phyloP scores from a whole-genome alignment of 257 asterid genomes.

The Solanum chilense region DNA sequence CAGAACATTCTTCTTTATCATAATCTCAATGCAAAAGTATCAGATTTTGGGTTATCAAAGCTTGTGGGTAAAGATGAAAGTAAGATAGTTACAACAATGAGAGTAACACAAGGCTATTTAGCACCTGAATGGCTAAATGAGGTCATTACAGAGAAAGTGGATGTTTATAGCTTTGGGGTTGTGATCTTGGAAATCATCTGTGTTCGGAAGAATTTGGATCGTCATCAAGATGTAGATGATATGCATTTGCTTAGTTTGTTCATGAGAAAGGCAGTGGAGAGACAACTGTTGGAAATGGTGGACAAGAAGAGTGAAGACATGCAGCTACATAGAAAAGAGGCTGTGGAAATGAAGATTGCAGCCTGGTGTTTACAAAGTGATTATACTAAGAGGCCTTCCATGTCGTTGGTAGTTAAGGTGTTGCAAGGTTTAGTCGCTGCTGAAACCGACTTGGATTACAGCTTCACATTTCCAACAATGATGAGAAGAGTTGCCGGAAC shows the following conservation, averaged over 20 bases:
- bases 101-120: constrained; percentile 15
- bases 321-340: neutral
- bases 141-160: constrained; percentile 10
- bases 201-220: constrained; percentile 10
- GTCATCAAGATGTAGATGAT: neutral
- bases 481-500: neutral
- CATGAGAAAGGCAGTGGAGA: neutral
- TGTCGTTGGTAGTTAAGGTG: constrained; percentile 7
- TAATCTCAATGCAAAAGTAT: constrained; percentile 9
- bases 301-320: neutral
- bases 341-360: constrained; percentile 1
- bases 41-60: constrained; percentile 3
- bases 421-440: constrained; percentile 4
- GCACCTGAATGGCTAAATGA: constrained; percentile 12
- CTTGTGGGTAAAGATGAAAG: constrained; percentile 9
- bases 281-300: neutral
- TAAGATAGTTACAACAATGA: constrained; percentile 5
- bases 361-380: constrained; percentile 17
- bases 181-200: constrained; percentile 11
- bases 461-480: neutral
- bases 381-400: constrained; percentile 13
- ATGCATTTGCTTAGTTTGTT: constrained; percentile 4
- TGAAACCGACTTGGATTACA: neutral
- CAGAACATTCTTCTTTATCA: neutral
- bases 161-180: constrained; percentile 14